phyloP scores from a whole-genome alignment of 106 monocot genomes.

The Apostasia shenzhenica region DNA sequence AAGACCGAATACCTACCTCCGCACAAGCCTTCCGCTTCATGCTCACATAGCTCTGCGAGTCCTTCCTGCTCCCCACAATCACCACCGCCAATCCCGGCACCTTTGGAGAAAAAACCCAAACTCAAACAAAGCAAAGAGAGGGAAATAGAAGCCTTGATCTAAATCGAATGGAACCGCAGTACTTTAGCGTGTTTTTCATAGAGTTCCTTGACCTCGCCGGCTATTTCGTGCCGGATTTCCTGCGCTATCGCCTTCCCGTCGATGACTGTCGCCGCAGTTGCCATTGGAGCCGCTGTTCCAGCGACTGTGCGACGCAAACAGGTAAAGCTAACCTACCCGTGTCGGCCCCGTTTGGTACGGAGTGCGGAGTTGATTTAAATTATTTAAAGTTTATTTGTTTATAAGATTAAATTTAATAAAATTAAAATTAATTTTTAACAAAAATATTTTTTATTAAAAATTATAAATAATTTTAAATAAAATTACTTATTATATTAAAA shows the following conservation, averaged over 20 bases:
- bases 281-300: neutral
- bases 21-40: slow-evolving; percentile 96
- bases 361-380: no score
- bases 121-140: slow-evolving; percentile 1
- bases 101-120: slow-evolving; percentile 20
- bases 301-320: no score
- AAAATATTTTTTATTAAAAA: no score
- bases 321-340: no score
- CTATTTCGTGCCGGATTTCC: slow-evolving; percentile 66
- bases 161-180: neutral
- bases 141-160: neutral
- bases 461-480: no score
- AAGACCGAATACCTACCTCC: slow-evolving; percentile 81
- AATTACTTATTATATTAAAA: no score
- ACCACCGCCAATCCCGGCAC: slow-evolving; percentile 91
- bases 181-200: slow-evolving; percentile 39
- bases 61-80: slow-evolving; percentile 79
- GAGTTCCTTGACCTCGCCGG: slow-evolving; percentile 59
- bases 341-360: no score
- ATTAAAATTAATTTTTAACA: no score
- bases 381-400: no score
- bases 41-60: slow-evolving; percentile 77
- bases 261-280: slow-evolving; percentile 47
- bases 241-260: slow-evolving; percentile 89
- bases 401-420: no score